Evolutionary conservation across 2,329 filamentous ascomycete genomes (phyloP).

Genomic region (Alternaria novae-zelandiae): DNA sequence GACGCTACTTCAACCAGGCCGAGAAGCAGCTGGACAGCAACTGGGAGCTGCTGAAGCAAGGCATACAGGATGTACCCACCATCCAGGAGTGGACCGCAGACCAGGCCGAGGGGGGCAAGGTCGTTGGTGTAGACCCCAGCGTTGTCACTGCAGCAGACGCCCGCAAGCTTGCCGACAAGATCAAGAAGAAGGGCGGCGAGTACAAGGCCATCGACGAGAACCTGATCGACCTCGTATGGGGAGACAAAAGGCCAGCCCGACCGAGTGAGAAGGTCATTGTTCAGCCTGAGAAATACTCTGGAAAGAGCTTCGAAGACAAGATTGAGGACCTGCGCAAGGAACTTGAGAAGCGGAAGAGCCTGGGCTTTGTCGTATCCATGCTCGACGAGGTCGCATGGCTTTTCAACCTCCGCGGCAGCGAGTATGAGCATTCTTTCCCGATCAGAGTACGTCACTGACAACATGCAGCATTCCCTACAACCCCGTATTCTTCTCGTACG

Average conservation of each 20-base stretch:
- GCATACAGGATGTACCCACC: conserved; percentile 89
- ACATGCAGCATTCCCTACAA: conserved; percentile 82
- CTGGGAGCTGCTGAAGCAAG: conserved; percentile 91
- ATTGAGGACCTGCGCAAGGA: conserved; percentile 88
- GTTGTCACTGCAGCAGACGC: conserved; percentile 78
- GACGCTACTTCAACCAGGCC: conserved; percentile 97
- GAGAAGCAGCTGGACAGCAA: conserved; percentile 87
- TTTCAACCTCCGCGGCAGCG: conserved; percentile 94
- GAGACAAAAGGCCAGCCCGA: conserved; percentile 70
- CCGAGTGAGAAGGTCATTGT: conserved; percentile 79
- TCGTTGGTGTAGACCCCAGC: conserved; percentile 88
- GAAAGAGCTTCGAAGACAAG: conserved; percentile 83
- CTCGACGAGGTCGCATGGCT: conserved; percentile 97
- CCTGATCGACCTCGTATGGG: conserved; percentile 92
- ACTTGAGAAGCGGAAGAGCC: conserved; percentile 84
- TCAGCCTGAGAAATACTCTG: conserved; percentile 74
- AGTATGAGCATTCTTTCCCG: conserved; percentile 55
- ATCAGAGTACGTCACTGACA: conserved; percentile 11
- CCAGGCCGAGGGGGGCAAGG: conserved; percentile 83
- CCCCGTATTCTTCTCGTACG: conserved; percentile 97
- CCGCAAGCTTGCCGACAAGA: conserved; percentile 80
- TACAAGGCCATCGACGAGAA: conserved; percentile 80
- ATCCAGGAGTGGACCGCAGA: conserved; percentile 96
- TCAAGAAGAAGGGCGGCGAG: conserved; percentile 84
- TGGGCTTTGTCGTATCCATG: conserved; percentile 90